Evolutionary conservation across 352 stramenopile species (phyloP).

Genomic region (Phytophthora brassicae): DNA sequence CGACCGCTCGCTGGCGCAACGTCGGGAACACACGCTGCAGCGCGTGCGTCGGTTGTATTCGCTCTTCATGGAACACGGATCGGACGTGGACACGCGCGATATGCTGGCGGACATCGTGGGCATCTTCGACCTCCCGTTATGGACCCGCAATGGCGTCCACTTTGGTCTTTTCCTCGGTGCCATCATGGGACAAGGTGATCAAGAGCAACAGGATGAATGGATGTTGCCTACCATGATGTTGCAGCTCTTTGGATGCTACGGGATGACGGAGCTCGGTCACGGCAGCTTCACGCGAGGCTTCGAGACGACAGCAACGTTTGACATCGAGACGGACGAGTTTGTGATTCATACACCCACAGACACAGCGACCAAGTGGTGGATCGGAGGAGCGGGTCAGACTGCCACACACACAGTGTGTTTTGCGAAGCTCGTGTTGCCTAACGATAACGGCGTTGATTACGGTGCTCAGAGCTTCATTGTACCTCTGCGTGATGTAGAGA

Average conservation of each 20-base stretch:
- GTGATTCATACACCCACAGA: conserved; percentile 95
- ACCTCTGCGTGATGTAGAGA: conserved; percentile 89
- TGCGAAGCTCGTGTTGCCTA: conserved; percentile 85
- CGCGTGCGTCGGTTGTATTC: conserved; percentile 27
- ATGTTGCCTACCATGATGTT: conserved; percentile 56
- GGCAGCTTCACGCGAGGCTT: conserved; percentile 83
- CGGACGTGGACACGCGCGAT: conserved; percentile 57
- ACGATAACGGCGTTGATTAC: conserved; percentile 51
- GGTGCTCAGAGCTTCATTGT: conserved; percentile 97
- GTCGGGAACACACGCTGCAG: conserved; percentile 50
- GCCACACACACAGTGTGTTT: conserved; percentile 96
- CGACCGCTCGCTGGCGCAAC: conserved; percentile 52
- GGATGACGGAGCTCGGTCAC: conserved; percentile 93
- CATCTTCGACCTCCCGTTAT: conserved; percentile 64
- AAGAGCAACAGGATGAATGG: conserved; percentile 34
- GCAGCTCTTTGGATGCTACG: conserved; percentile 85
- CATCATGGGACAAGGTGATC: conserved; percentile 28
- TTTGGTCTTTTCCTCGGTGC: conserved; percentile 29
- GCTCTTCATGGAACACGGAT: conserved; percentile 63
- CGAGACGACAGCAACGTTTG: conserved; percentile 96
- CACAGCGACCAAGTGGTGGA: conserved; percentile 97
- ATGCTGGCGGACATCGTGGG: conserved; percentile 62
- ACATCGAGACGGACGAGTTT: conserved; percentile 88
- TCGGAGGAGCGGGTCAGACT: conserved; percentile 73
- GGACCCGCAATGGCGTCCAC: conserved; percentile 80